Conservation (phyloP, 2,329 filamentous ascomycete species). For the Pochonia chlamydosporia region DNA sequence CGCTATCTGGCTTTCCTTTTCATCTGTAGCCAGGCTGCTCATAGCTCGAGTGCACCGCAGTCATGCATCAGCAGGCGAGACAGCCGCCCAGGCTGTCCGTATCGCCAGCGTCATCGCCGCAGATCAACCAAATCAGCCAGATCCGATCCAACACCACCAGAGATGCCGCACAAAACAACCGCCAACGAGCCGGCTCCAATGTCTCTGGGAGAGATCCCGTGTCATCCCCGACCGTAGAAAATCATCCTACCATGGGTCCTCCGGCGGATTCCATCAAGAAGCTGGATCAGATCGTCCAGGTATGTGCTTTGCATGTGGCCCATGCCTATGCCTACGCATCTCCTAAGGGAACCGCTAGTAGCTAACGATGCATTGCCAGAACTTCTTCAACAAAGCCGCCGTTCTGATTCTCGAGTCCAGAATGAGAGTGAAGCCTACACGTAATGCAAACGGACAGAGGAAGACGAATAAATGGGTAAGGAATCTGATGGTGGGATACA, state of each 20-base stretch:
- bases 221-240: constrained; percentile 44
- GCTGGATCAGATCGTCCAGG: constrained; percentile 90
- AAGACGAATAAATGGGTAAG: constrained; percentile 85
- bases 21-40: constrained; percentile 6
- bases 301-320: constrained; percentile 28
- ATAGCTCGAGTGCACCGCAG: constrained; percentile 8
- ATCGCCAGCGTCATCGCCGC: constrained; percentile 66
- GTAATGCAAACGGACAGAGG: constrained; percentile 33
- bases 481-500: constrained; percentile 12
- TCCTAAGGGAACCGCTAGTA: not conserved
- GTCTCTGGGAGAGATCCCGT: constrained; percentile 32
- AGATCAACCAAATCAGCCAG: constrained; percentile 52
- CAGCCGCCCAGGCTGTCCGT: constrained; percentile 60
- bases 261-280: constrained; percentile 67
- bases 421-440: constrained; percentile 57
- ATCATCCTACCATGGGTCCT: constrained; percentile 38
- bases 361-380: constrained; percentile 48
- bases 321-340: not conserved
- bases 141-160: constrained; percentile 68
- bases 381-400: constrained; percentile 85
- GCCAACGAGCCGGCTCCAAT: constrained; percentile 38
- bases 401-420: constrained; percentile 78
- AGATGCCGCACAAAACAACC: constrained; percentile 46
- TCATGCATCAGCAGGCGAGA: constrained; percentile 88
- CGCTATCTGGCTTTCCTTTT: not conserved